A percentile compares a stretch with the other conserved stretches of the same genome.
phyloP scores from a whole-genome alignment of 176 grass and related monocot species.

The Aegilops bicornis region DNA sequence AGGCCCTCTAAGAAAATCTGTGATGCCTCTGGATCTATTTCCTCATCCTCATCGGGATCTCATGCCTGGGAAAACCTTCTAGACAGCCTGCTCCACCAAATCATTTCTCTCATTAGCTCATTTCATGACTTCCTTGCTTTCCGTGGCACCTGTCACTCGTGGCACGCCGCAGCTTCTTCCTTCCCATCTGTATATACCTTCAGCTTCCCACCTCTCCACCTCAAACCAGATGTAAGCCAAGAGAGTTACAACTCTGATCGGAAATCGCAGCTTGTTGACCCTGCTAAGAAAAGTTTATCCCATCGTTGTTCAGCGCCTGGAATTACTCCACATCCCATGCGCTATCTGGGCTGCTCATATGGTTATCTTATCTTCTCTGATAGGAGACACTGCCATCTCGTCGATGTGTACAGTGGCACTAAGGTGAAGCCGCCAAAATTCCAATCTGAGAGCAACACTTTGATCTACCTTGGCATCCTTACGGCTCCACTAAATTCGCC shows the following conservation, averaged over 20 bases:
- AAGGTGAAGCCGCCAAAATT: constrained; percentile 38
- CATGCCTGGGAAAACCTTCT: constrained; percentile 43
- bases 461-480: constrained; percentile 37
- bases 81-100: constrained; percentile 44
- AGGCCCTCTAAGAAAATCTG: constrained; percentile 5
- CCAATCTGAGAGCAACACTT: neutral
- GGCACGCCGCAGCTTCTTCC: constrained; percentile 34
- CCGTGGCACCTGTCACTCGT: constrained; percentile 46
- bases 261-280: constrained; percentile 26
- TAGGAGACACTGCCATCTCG: constrained; percentile 16
- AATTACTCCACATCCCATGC: neutral
- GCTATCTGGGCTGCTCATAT: constrained; percentile 48
- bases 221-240: neutral
- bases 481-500: constrained; percentile 42
- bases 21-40: neutral
- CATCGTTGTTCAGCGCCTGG: neutral
- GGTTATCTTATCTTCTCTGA: constrained; percentile 49
- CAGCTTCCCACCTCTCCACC: constrained; percentile 45
- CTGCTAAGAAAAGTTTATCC: neutral
- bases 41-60: neutral
- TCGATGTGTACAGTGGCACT: constrained; percentile 43
- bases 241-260: neutral
- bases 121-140: constrained; percentile 55
- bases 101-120: constrained; percentile 47
- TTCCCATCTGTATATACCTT: constrained; percentile 13